A percentile compares a stretch with the other conserved stretches of the same genome.
These are phyloP conservation scores for Cenchrus americanus DNA, from an alignment of 176 grass and related monocot genomes.

Conservation along the genomic window DNA sequence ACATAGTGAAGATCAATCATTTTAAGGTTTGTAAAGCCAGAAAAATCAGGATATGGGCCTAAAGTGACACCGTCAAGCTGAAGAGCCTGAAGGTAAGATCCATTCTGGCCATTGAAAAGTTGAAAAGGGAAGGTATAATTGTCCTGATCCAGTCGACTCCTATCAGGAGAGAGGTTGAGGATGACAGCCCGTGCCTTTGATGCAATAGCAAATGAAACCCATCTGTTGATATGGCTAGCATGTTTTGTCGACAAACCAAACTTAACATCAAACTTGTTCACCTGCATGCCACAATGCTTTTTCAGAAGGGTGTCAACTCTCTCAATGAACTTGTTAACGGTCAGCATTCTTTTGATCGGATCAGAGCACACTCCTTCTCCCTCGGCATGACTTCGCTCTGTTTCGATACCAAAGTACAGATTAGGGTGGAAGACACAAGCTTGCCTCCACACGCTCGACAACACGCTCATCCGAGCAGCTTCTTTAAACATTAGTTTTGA, in stretches of 20 bases:
- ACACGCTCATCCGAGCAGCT: background rate
- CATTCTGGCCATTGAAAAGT: background rate
- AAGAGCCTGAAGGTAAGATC: constrained; percentile 10
- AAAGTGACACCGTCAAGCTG: background rate
- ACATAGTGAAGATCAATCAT: background rate
- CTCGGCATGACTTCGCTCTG: constrained; percentile 13
- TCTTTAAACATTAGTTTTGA: constrained; percentile 10
- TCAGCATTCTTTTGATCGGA: background rate
- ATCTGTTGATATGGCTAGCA: background rate
- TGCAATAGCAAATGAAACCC: constrained; percentile 22
- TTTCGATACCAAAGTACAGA: constrained; percentile 19
- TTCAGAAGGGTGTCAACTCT: constrained; percentile 2
- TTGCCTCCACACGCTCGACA: background rate
- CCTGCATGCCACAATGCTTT: background rate
- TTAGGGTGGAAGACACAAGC: constrained; percentile 25
- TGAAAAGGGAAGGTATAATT: constrained; percentile 27
- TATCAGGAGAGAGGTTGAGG: constrained; percentile 16
- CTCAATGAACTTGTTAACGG: constrained; percentile 4
- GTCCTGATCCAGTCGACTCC: background rate
- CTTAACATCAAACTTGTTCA: constrained; percentile 16
- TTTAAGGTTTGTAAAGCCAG: constrained; percentile 20
- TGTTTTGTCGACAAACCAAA: constrained; percentile 18
- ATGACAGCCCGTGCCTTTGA: constrained; percentile 10
- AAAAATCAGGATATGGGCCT: background rate
- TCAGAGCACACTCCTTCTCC: background rate